Evolutionary conservation across 164 flowering plant genomes (phyloP).

Genomic region (Pachysandra terminalis): DNA sequence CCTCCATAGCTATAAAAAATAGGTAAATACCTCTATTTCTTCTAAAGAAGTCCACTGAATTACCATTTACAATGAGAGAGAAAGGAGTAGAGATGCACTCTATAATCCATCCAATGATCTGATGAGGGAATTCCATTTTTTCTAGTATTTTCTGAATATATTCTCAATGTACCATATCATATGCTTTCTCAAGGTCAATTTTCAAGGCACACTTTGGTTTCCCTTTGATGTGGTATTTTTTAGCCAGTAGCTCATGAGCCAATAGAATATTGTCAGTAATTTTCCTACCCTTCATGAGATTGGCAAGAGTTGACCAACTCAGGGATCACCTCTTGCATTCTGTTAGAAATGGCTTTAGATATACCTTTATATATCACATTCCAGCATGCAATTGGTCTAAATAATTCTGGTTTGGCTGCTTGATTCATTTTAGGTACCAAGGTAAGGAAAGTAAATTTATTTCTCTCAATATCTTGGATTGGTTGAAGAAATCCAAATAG

Average conservation of each 20-base stretch:
- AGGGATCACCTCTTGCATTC: background rate
- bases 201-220: constrained; percentile 1
- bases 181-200: constrained; percentile 6
- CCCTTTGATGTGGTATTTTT: background rate
- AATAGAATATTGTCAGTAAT: background rate
- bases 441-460: background rate
- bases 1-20: constrained; percentile 5
- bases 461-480: background rate
- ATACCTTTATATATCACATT: too few species aligned
- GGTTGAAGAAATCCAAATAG: too few species aligned
- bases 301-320: background rate
- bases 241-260: background rate
- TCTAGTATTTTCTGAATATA: background rate
- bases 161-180: constrained; percentile 1
- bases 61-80: too few species aligned
- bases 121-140: background rate
- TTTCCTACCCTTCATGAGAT: background rate
- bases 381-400: too few species aligned
- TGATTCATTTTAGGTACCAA: too few species aligned
- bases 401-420: too few species aligned
- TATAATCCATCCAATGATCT: constrained; percentile 2
- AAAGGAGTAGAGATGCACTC: background rate
- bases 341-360: background rate
- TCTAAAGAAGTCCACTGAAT: too few species aligned
- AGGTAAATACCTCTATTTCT: constrained; percentile 1